Conservation (phyloP, 2,329 filamentous ascomycete genomes). For the Venturia pyrina region DNA sequence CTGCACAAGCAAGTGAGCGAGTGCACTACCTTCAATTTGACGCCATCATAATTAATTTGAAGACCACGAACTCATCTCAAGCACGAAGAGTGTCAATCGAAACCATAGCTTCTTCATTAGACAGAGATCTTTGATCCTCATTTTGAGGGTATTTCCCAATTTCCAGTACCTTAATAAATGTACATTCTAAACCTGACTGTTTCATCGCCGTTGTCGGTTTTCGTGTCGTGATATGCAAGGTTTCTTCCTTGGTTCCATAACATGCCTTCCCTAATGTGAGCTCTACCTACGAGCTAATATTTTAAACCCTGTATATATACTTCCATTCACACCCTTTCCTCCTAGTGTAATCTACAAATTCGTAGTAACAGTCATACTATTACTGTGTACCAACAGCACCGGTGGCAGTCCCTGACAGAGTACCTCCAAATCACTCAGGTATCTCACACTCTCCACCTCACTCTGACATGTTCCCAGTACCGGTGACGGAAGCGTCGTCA, state of each 20-base stretch:
- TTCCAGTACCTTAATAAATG: neutral
- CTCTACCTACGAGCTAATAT: no score
- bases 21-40: no score
- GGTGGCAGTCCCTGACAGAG: constrained; percentile 69
- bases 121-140: no score
- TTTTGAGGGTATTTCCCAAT: no score
- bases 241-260: neutral
- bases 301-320: no score
- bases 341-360: constrained; percentile 35
- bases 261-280: neutral
- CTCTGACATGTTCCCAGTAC: constrained; percentile 64
- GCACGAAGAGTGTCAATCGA: no score
- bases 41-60: no score
- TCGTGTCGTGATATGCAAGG: neutral
- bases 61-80: no score
- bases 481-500: constrained; percentile 76
- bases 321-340: neutral
- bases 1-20: no score
- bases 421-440: constrained; percentile 69
- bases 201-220: neutral
- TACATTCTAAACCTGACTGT: neutral
- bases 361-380: constrained; percentile 82
- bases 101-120: neutral
- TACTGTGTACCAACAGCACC: constrained; percentile 69
- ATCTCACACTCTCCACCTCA: constrained; percentile 60